phyloP scores from a whole-genome alignment of 202 grass and related monocot genomes.

The Saccharum hybrid region DNA sequence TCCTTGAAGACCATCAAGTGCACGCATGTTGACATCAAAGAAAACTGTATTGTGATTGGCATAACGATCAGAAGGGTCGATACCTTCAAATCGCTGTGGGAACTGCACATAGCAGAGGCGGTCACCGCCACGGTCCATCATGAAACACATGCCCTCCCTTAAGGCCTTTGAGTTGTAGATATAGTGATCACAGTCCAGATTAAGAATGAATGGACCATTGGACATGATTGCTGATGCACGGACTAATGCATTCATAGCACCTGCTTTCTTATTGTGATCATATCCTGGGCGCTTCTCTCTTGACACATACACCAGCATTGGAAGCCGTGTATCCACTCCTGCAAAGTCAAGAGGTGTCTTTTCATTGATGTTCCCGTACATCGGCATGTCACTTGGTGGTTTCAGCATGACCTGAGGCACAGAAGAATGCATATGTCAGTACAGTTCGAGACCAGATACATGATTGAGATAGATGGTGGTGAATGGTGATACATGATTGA shows the following conservation, averaged over 20 bases:
- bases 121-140: slow-evolving; percentile 96
- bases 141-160: slow-evolving; percentile 96
- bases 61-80: slow-evolving; percentile 95
- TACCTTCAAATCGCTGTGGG: slow-evolving; percentile 92
- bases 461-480: slow-evolving; percentile 15
- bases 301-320: slow-evolving; percentile 94
- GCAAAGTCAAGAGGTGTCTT: slow-evolving; percentile 66
- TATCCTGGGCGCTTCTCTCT: slow-evolving; percentile 96
- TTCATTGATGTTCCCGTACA: slow-evolving; percentile 65
- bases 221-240: slow-evolving; percentile 95
- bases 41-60: slow-evolving; percentile 98
- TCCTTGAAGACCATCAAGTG: slow-evolving; percentile 93
- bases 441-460: slow-evolving; percentile 10
- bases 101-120: slow-evolving; percentile 93
- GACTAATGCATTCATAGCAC: slow-evolving; percentile 95
- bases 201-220: slow-evolving; percentile 96
- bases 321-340: slow-evolving; percentile 77
- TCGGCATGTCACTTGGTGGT: slow-evolving; percentile 68
- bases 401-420: slow-evolving; percentile 88
- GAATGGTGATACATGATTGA: slow-evolving; percentile 11
- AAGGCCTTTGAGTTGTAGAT: slow-evolving; percentile 91
- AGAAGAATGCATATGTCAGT: slow-evolving; percentile 32
- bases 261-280: slow-evolving; percentile 98
- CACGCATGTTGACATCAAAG: slow-evolving; percentile 98
- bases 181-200: slow-evolving; percentile 98